Evolutionary conservation across 2,329 filamentous ascomycete genomes (phyloP).

Genomic region (Aspergillus alliaceus): DNA sequence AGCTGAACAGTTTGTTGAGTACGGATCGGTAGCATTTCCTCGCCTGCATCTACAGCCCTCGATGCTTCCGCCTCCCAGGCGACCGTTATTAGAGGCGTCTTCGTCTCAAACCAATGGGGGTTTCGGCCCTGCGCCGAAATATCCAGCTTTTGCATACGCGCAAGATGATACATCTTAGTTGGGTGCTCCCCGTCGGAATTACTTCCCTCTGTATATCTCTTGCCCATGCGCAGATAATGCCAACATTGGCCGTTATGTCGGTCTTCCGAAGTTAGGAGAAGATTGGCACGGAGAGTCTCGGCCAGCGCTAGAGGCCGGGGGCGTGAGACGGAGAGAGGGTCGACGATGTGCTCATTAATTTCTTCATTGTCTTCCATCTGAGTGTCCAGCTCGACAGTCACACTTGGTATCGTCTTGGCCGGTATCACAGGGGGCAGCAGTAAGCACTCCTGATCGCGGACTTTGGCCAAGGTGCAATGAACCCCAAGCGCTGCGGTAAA

Average conservation of each 20-base stretch:
- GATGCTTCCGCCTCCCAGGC: not conserved
- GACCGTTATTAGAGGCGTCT: not conserved
- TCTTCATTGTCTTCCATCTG: not conserved
- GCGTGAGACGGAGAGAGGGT: not conserved
- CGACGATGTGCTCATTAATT: not conserved
- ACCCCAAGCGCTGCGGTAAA: not conserved
- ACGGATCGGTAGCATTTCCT: not conserved
- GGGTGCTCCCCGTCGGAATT: not conserved
- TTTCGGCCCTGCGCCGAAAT: not conserved
- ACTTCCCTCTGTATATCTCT: not conserved
- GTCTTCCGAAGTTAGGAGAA: not conserved
- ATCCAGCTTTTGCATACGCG: not conserved
- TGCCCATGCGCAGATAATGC: not conserved
- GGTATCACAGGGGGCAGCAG: not conserved
- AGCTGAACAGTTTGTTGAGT: not conserved
- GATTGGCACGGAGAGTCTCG: not conserved
- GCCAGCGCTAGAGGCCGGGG: not conserved
- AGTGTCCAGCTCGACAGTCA: not conserved
- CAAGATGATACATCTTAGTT: not conserved
- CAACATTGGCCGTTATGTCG: not conserved
- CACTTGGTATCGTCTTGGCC: not conserved
- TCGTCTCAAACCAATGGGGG: not conserved
- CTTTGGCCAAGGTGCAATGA: not conserved
- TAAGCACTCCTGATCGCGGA: not conserved
- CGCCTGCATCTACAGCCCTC: not conserved